phyloP scores from a whole-genome alignment of 371 early-diverging fungal species.

The Neoconidiobolus thromboides region DNA sequence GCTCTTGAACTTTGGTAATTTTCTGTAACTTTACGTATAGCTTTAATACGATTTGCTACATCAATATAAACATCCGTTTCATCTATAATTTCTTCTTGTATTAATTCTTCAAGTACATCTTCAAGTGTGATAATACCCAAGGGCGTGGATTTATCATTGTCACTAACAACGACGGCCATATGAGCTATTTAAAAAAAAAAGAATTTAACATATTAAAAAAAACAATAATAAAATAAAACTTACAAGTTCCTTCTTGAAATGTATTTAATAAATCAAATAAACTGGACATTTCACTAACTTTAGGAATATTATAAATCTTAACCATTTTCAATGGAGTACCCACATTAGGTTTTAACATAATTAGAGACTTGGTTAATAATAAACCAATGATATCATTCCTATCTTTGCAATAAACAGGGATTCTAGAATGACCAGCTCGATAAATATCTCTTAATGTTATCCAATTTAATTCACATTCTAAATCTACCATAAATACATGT shows the following conservation, averaged over 20 bases:
- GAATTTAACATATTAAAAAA: no score
- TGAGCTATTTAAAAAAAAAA: conserved; percentile 16
- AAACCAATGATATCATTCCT: conserved; percentile 57
- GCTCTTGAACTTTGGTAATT: no score
- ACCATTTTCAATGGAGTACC: conserved; percentile 44
- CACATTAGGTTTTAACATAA: conserved; percentile 69
- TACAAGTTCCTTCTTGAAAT: conserved; percentile 70
- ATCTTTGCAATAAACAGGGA: conserved; percentile 59
- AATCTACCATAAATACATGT: conserved; percentile 55
- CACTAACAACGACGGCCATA: conserved; percentile 49
- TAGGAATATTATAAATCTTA: conserved; percentile 47
- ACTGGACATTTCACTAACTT: conserved; percentile 46
- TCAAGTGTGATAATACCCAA: conserved; percentile 89
- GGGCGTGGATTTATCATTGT: conserved; percentile 21
- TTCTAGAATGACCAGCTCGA: conserved; percentile 69
- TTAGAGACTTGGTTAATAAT: conserved; percentile 24
- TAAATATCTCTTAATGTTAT: conserved; percentile 48
- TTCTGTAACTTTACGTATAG: neutral
- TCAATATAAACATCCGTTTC: conserved; percentile 88
- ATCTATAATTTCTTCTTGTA: conserved; percentile 84
- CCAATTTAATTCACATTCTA: conserved; percentile 43
- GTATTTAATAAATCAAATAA: conserved; percentile 79
- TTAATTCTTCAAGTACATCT: conserved; percentile 93
- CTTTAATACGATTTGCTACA: conserved; percentile 9
- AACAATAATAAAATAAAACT: neutral